These are phyloP conservation scores for Aspergillus carlsbadensis DNA, from an alignment of 495 filamentous ascomycete species.

Conservation along the genomic window DNA sequence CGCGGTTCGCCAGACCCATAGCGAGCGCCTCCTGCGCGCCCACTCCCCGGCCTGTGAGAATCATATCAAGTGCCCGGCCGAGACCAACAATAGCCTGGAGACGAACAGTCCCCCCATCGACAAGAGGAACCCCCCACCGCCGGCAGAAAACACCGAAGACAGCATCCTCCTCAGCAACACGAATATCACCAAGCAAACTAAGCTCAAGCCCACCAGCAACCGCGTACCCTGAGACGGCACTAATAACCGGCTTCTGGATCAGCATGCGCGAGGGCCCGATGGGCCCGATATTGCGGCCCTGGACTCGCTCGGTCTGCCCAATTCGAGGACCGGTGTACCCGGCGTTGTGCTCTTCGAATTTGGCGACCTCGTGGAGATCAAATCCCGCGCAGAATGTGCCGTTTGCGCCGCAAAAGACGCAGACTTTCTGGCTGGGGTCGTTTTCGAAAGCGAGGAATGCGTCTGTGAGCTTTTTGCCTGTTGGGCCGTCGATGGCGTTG, in stretches of 20 bases:
- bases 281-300: slow-evolving; percentile 33
- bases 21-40: slow-evolving; percentile 42
- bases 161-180: slow-evolving; percentile 47
- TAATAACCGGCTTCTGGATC: slow-evolving; percentile 41
- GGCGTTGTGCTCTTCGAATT: not conserved
- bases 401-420: slow-evolving; percentile 36
- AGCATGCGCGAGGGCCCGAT: slow-evolving; percentile 47
- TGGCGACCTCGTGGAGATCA: slow-evolving; percentile 41
- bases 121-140: slow-evolving; percentile 48
- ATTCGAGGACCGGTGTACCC: not conserved
- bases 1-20: slow-evolving; percentile 50
- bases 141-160: slow-evolving; percentile 51
- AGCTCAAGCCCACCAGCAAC: slow-evolving; percentile 51
- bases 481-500: slow-evolving; percentile 40
- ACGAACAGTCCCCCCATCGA: slow-evolving; percentile 50
- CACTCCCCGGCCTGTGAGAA: slow-evolving; percentile 47
- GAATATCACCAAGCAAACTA: slow-evolving; percentile 45
- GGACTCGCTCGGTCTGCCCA: slow-evolving; percentile 16
- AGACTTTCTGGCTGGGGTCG: slow-evolving; percentile 45
- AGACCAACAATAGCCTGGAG: slow-evolving; percentile 48
- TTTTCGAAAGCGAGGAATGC: slow-evolving; percentile 43
- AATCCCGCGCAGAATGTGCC: slow-evolving; percentile 46
- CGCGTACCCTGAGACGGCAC: slow-evolving; percentile 46
- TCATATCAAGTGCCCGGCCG: slow-evolving; percentile 50
- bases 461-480: slow-evolving; percentile 38